Evolutionary conservation across 192 early-diverging fungal species (phyloP).

Genomic region (Anaeromyces robustus): DNA sequence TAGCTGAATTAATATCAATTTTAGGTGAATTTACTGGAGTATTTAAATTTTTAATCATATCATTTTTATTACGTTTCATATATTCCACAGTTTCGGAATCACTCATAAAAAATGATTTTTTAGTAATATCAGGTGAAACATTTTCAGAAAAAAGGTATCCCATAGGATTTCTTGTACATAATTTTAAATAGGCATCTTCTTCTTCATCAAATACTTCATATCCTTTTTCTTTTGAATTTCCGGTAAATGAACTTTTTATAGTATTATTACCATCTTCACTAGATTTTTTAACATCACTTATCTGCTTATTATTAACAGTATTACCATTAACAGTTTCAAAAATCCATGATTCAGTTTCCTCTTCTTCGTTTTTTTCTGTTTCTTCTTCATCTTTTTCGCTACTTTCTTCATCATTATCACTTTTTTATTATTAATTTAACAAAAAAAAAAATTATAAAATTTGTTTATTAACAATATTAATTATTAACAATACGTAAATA

Average conservation of each 20-base stretch:
- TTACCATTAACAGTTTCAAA: not conserved
- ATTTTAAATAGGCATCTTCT: not conserved
- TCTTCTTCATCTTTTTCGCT: not conserved
- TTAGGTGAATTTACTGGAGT: not conserved
- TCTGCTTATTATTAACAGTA: too few species aligned
- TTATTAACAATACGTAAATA: too few species aligned
- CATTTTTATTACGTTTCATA: not conserved
- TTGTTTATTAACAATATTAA: too few species aligned
- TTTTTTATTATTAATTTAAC: too few species aligned
- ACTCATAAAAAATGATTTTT: not conserved
- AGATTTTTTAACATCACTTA: not conserved
- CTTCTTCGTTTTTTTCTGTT: not conserved
- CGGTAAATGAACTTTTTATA: not conserved
- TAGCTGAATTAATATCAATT: not conserved
- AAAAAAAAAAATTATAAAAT: too few species aligned
- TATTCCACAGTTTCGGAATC: not conserved
- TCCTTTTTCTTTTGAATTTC: not conserved
- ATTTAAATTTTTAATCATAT: not conserved
- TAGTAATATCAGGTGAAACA: not conserved
- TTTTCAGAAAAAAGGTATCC: not conserved
- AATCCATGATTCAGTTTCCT: not conserved
- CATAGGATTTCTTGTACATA: not conserved
- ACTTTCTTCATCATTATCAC: too few species aligned
- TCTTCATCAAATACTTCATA: not conserved
- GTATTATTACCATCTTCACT: not conserved